These are phyloP conservation scores for Aspergillus udagawae DNA, from an alignment of 2,329 filamentous ascomycete species.

Conservation along the genomic window DNA sequence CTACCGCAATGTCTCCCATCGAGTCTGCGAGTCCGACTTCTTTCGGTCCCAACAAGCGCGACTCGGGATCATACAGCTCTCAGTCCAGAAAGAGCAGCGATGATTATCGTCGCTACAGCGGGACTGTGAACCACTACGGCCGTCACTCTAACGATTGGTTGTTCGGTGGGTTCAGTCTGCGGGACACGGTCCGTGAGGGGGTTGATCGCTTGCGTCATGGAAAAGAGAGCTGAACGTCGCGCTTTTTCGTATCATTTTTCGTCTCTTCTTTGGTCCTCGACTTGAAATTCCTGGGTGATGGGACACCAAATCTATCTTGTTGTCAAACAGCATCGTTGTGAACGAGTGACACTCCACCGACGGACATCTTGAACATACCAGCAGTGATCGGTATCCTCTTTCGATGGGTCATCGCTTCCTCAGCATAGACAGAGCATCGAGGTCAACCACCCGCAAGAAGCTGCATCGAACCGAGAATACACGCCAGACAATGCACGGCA, in stretches of 20 bases:
- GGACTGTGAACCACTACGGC: conserved; percentile 43
- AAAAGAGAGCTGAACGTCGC: conserved; percentile 22
- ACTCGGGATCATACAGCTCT: conserved; percentile 13
- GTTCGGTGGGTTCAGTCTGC: conserved; percentile 47
- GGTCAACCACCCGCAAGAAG: neutral
- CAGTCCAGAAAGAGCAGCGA: conserved; percentile 25
- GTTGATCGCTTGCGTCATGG: conserved; percentile 33
- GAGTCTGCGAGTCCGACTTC: conserved; percentile 13
- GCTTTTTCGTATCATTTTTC: neutral
- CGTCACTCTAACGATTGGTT: conserved; percentile 51
- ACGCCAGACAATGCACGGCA: neutral
- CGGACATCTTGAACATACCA: neutral
- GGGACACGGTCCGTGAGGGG: conserved; percentile 42
- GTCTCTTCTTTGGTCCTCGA: neutral
- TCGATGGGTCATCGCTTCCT: neutral
- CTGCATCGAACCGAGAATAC: neutral
- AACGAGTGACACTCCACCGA: neutral
- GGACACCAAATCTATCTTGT: too few species aligned
- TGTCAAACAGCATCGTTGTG: neutral
- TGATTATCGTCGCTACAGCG: conserved; percentile 37
- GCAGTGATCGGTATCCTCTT: neutral
- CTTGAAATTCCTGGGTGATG: neutral
- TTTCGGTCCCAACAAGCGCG: conserved; percentile 11
- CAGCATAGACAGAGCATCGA: neutral
- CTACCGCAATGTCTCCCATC: conserved; percentile 17